phyloP scores from a whole-genome alignment of 1,284 basidiomycete genomes.

The Ceratobasidium sp. region DNA sequence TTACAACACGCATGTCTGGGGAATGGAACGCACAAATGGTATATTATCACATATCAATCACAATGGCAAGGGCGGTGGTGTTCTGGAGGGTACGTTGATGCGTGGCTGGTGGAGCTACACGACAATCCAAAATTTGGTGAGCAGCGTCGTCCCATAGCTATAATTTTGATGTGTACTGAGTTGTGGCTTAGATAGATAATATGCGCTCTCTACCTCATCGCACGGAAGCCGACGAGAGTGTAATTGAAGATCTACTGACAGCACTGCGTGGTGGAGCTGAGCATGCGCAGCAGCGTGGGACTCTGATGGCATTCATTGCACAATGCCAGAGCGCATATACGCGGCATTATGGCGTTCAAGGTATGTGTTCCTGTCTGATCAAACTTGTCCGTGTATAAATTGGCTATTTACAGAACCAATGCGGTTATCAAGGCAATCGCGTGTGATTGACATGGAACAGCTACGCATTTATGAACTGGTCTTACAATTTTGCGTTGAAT shows the following conservation, averaged over 20 bases:
- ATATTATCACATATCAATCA: conserved; percentile 6
- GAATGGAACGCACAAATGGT: conserved; percentile 14
- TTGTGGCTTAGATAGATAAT: background rate
- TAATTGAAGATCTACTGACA: background rate
- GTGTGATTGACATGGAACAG: background rate
- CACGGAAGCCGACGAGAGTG: background rate
- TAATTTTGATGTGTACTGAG: background rate
- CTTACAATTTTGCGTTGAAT: conserved; percentile 2
- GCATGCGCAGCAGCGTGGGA: background rate
- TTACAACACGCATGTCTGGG: conserved; percentile 26
- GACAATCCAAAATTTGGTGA: conserved; percentile 9
- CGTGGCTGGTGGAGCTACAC: conserved; percentile 1
- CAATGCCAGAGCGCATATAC: background rate
- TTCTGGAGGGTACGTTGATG: conserved; percentile 12
- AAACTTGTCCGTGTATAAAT: background rate
- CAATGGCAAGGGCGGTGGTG: background rate
- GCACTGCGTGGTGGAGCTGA: background rate
- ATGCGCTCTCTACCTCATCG: background rate
- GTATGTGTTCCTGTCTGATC: too few species aligned
- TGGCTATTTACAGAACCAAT: background rate
- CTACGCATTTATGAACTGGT: background rate
- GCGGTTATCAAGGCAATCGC: background rate
- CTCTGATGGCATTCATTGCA: conserved; percentile 22
- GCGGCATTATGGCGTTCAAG: background rate
- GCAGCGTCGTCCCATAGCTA: background rate